Percentiles rank a stretch among this genome's conserved stretches.
Conservation (phyloP, 257 asterid species). For the Scutellaria baicalensis region DNA sequence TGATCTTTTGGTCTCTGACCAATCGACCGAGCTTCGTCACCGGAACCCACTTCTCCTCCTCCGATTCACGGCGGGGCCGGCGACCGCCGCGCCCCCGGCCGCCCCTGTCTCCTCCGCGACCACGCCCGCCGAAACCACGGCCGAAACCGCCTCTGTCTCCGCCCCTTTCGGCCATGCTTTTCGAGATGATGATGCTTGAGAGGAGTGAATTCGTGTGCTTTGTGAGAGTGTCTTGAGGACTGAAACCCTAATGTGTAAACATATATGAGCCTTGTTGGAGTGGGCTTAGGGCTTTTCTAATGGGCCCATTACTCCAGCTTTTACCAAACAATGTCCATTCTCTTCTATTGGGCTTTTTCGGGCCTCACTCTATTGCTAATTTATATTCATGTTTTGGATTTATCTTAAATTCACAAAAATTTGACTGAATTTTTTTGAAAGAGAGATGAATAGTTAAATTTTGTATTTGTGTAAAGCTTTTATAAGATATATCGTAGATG, state of each 20-base stretch:
- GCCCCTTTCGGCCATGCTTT: slow-evolving; percentile 61
- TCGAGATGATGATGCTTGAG: not conserved
- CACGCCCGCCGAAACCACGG: slow-evolving; percentile 58
- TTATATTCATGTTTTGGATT: no score
- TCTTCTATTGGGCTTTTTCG: no score
- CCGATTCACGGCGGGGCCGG: slow-evolving; percentile 58
- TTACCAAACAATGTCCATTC: no score
- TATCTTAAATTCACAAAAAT: no score
- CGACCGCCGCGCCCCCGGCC: slow-evolving; percentile 63
- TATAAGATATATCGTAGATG: no score
- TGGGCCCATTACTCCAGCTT: no score
- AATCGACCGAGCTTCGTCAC: slow-evolving; percentile 24
- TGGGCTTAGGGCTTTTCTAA: no score
- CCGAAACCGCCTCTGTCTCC: slow-evolving; percentile 57
- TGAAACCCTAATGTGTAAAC: slow-evolving; percentile 5
- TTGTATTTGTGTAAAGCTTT: no score
- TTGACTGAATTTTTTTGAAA: no score
- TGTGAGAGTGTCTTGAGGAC: not conserved
- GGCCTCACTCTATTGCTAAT: no score
- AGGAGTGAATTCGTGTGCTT: not conserved
- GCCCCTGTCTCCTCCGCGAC: slow-evolving; percentile 46
- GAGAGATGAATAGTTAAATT: no score
- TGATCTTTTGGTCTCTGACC: slow-evolving; percentile 20
- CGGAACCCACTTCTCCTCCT: slow-evolving; percentile 43
- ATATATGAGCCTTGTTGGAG: no score